Evolutionary conservation across 176 grass and related monocot genomes (phyloP), one percentile per base, ranked within the genome.

Genomic region (Canna indica): DNA sequence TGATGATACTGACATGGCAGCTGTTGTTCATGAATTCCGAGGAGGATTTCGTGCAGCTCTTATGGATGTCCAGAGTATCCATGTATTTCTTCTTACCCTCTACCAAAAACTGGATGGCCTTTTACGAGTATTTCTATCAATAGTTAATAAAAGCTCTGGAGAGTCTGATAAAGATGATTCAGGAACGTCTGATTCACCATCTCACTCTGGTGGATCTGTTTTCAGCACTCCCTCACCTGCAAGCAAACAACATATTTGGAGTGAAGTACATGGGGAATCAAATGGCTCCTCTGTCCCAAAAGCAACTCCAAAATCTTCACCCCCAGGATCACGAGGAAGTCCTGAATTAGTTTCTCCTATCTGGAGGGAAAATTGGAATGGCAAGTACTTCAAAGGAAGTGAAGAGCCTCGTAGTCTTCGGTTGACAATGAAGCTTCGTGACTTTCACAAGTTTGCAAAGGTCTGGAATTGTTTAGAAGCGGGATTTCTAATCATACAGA

Each of bases 381-480:
- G 81, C 38, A 83, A 80, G 63, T 75, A 86, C 74, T 74, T 79
- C 20, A 93, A 83, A 74, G 82, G 89, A 67, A 82, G 86, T 71
- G 80, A 78, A 82, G 85, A 92, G 36, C 71, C 76, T 33, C 74
- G 84, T 50, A 85, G 77, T 81, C 78, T 88, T 64, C 86, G 86
- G 71, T 87, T 97, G 83, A 97, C 94, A 61, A 87, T 91, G 86
- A 97, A 85, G 71, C 90, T 91, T 53, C 85, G 86, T 70, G 88
- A 92, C 69, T 88, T 96, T 73, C 73, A 88, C 53, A 97, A 92
- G 75, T 80, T 59, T 20, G 77, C 64, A 0, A 97, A 90, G 94
- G 94, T 97, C 62, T 83, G 75, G 44, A 46, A 41, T 81, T 59
- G 29, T 60, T 34, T 50, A 0, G 68, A 52, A 70, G 68, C 30